Evolutionary conservation across 2,329 filamentous ascomycete genomes (phyloP), one percentile per base, ranked within the genome.

Genomic region (Colletotrichum somersetense): DNA sequence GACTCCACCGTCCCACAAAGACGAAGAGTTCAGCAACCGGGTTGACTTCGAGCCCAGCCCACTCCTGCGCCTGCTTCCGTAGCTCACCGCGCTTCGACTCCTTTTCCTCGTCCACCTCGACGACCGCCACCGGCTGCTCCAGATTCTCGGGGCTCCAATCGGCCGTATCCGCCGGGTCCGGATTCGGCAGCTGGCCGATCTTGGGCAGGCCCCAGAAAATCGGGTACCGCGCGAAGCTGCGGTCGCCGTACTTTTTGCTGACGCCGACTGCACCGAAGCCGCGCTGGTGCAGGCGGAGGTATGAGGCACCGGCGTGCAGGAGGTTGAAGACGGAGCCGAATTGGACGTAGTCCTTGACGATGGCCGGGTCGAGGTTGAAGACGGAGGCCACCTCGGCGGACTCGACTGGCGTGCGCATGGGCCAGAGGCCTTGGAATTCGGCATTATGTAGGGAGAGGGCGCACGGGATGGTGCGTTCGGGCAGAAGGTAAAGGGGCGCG

Each of bases 241-340:
- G 88, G 77, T 90, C 90, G 18, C 90, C 90, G 74, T 92, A 92
- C 78, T 92, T 92, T 75, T 89, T 89, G 2, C 88, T 91, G 1
- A 92, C 90, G 74, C 90, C 90, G 48, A 92, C 90, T 16, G 90
- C 90, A 65, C 91, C 90, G 68, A 91, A 92, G 5, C 91, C 91
- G 75, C 90, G 88, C 75, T 92, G 90, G 75, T 92, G 89, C 30
- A 92, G 82, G 69, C 91, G 87, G 14, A 92, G 84, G 75, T 91
- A 91, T 74, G 88, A 91, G 23, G 88, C 88, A 63, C 88, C 89
- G n/a, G 89, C 89, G 78, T 92, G 90, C 8, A 92, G 82, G 66
- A 92, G 82, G 77, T 92, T 92, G 83, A 92, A 91, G n/a, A 92
- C 58, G 18, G 91, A 90, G 55, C 90, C 90, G 75, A 91, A 92